phyloP scores from a whole-genome alignment of 2,329 filamentous ascomycete genomes.

The Rhynchosporium graminicola region DNA sequence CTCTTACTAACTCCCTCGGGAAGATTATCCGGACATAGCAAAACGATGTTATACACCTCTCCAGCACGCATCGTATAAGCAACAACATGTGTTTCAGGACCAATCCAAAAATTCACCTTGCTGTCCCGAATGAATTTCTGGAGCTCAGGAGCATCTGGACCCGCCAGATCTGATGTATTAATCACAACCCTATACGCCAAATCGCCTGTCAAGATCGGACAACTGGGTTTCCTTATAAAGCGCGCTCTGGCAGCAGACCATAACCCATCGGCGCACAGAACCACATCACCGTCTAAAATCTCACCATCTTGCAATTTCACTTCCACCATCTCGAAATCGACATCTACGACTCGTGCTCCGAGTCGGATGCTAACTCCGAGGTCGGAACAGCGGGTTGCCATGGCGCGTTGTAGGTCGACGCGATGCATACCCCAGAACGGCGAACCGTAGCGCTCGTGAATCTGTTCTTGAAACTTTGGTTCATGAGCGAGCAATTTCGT shows the following conservation, averaged over 20 bases:
- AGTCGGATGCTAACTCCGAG: constrained; percentile 45
- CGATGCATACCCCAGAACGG: constrained; percentile 51
- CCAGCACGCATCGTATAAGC: constrained; percentile 62
- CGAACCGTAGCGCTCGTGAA: constrained; percentile 27
- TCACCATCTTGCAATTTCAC: constrained; percentile 34
- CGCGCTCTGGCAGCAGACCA: constrained; percentile 59
- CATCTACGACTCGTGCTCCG: constrained; percentile 40
- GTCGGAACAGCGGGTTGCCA: constrained; percentile 44
- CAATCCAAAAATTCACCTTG: constrained; percentile 62
- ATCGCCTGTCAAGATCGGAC: constrained; percentile 61
- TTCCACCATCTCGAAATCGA: constrained; percentile 31
- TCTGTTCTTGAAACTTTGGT: constrained; percentile 34
- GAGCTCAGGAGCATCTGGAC: constrained; percentile 49
- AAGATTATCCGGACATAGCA: constrained; percentile 65
- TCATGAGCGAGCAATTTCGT: constrained; percentile 37
- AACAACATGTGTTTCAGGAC: constrained; percentile 61
- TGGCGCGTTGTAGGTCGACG: constrained; percentile 50
- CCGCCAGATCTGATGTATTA: constrained; percentile 51
- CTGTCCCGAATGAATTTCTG: constrained; percentile 54
- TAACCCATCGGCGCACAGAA: constrained; percentile 65
- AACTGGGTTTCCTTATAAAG: constrained; percentile 49
- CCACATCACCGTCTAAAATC: constrained; percentile 51
- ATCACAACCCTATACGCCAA: constrained; percentile 65
- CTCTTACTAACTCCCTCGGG: constrained; percentile 54
- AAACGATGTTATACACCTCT: constrained; percentile 64